A percentile compares a stretch with the other conserved stretches of the same genome.
Conservation (phyloP, 179 eudicot species). For the Pouteria campechiana region DNA sequence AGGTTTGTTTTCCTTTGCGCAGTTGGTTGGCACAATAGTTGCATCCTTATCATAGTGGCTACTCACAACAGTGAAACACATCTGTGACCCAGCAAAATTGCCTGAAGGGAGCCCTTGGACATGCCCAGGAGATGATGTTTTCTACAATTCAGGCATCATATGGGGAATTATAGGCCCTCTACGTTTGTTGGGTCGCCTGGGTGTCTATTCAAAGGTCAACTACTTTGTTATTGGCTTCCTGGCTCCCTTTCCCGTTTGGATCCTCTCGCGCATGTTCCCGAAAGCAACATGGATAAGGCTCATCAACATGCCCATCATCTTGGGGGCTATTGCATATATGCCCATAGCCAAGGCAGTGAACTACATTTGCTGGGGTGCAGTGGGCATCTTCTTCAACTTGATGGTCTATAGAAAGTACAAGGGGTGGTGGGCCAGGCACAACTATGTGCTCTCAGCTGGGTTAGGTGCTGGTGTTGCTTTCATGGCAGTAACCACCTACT, state of each 20-base stretch:
- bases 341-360: slow-evolving; percentile 51
- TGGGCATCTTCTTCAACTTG: slow-evolving; percentile 36
- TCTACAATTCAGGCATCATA: slow-evolving; percentile 43
- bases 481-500: slow-evolving; percentile 41
- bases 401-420: slow-evolving; percentile 27
- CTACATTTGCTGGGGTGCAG: slow-evolving; percentile 40
- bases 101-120: slow-evolving; percentile 39
- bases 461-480: slow-evolving; percentile 74
- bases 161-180: slow-evolving; percentile 61
- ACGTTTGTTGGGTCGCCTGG: slow-evolving; percentile 46
- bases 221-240: slow-evolving; percentile 39
- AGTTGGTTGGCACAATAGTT: too few species aligned
- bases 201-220: slow-evolving; percentile 33
- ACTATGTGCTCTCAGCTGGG: slow-evolving; percentile 67
- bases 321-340: slow-evolving; percentile 41
- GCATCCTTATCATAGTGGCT: slow-evolving; percentile 80
- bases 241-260: slow-evolving; percentile 39
- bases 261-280: slow-evolving; percentile 23
- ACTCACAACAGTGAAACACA: slow-evolving; percentile 32
- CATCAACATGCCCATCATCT: slow-evolving; percentile 45
- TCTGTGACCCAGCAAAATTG: slow-evolving; percentile 27
- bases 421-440: slow-evolving; percentile 50
- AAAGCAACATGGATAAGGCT: slow-evolving; percentile 27
- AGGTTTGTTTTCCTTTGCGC: too few species aligned
- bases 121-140: slow-evolving; percentile 31